Conservation (phyloP, 2,329 filamentous ascomycete species). For the Tolypocladium album region DNA sequence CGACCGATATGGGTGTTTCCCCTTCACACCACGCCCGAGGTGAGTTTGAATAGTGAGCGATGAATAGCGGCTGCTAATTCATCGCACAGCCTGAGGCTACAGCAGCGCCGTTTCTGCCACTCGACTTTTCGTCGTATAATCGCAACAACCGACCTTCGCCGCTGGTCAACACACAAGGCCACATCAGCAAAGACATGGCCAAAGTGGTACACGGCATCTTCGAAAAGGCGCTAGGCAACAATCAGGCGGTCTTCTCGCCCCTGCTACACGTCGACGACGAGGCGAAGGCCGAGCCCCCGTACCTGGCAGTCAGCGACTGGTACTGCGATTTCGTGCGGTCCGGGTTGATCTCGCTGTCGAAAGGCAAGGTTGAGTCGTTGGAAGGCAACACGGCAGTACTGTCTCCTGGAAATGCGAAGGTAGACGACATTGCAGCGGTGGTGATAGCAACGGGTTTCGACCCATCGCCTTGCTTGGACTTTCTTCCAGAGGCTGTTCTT, state of each 20-base stretch:
- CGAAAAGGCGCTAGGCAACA: constrained; percentile 34
- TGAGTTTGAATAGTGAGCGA: constrained; percentile 13
- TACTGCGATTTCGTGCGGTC: constrained; percentile 67
- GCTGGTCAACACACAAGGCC: constrained; percentile 53
- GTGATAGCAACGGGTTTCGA: constrained; percentile 70
- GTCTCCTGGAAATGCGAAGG: constrained; percentile 12
- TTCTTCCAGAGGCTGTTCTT: constrained; percentile 47
- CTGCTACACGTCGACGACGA: constrained; percentile 26
- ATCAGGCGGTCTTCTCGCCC: constrained; percentile 41
- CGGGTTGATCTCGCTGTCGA: constrained; percentile 41
- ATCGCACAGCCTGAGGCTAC: constrained; percentile 27
- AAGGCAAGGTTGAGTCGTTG: constrained; percentile 31
- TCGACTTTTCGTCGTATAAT: constrained; percentile 66
- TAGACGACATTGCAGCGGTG: constrained; percentile 53
- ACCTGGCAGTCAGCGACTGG: constrained; percentile 58
- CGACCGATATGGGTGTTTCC: constrained; percentile 65
- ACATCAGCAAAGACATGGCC: constrained; percentile 49
- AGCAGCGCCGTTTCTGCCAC: constrained; percentile 54
- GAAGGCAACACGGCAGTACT: constrained; percentile 24
- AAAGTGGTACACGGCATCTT: constrained; percentile 41
- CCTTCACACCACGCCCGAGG: constrained; percentile 40
- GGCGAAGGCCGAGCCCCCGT: constrained; percentile 42
- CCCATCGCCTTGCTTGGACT: constrained; percentile 51
- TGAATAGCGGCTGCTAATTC: neutral
- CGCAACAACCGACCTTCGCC: constrained; percentile 48